Evolutionary conservation across 2,329 filamentous ascomycete species (phyloP).

Genomic region (Nigrospora osmanthi): DNA sequence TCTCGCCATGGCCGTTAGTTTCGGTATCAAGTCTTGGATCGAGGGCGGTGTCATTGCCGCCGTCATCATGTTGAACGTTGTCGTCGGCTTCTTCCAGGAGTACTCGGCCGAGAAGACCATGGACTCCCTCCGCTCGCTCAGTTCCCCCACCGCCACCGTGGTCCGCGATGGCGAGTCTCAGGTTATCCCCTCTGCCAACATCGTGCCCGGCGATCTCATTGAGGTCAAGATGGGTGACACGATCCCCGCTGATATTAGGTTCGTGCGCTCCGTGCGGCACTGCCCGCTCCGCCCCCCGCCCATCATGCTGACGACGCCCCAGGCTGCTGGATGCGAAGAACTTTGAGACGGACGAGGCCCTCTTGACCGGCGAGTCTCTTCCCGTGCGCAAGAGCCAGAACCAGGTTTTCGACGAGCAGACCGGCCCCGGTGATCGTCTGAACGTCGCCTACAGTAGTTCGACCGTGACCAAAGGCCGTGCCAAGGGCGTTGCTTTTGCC

Average conservation of each 20-base stretch:
- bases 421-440: constrained; percentile 53
- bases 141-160: constrained; percentile 40
- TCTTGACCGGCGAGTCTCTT: constrained; percentile 56
- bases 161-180: constrained; percentile 40
- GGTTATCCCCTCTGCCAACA: constrained; percentile 43
- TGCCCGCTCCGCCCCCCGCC: not conserved
- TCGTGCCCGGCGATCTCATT: constrained; percentile 51
- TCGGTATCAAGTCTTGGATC: constrained; percentile 44
- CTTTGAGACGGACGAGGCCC: constrained; percentile 52
- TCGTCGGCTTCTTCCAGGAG: constrained; percentile 40
- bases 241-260: constrained; percentile 32
- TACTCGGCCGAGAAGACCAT: constrained; percentile 49
- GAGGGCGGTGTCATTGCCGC: constrained; percentile 45
- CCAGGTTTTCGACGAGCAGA: constrained; percentile 39
- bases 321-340: constrained; percentile 43
- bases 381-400: constrained; percentile 46
- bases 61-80: constrained; percentile 24
- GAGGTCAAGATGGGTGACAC: constrained; percentile 42
- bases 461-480: constrained; percentile 54
- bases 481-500: constrained; percentile 50
- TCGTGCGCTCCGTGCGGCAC: not conserved
- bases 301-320: not conserved
- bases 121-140: constrained; percentile 40
- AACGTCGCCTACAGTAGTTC: constrained; percentile 57
- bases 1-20: constrained; percentile 43